Base-by-base conservation (phyloP, 108 stramenopile species). In the Hondaea fermentalgiana region DNA sequence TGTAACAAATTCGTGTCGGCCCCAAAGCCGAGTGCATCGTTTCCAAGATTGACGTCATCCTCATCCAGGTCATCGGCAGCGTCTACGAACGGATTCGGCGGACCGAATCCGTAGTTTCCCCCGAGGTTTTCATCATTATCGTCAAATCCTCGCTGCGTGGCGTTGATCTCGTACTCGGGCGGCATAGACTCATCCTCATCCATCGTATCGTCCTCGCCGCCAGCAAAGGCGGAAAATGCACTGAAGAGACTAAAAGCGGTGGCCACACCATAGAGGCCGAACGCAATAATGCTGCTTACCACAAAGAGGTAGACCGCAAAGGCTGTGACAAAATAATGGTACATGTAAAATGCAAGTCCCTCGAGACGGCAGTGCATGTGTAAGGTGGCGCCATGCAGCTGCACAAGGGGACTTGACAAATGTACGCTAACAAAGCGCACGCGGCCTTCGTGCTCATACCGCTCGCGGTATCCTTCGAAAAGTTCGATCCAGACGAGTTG, bases 241-340 rank as follows among this genome's bases (percentile, higher is more conserved):
- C 21, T 16, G 3, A 83, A 83, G 51, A 83, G 76, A 45, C 49
- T 83, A 53, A 83, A 83, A 12, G 76, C 76, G n/a, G 76, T 53
- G 3, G 76, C 76, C 45, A 83, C 23, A 1, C 76, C 76, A 28
- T 53, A 83, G 49, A 83, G 6, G 0, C 64, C 64, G 25, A 69
- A 69, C 0, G 64, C 64, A 8, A 69, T 17, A 10, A 42, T 3
- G 42, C 64, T 42, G 19, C 23, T 25, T 6, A 83, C 51, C 3
- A 23, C 49, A 53, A 83, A 83, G n/a, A 83, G n/a, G n/a, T 53
- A 83, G 45, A 83, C 51, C 76, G 51, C 45, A 83, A 83, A 83
- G 25, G 76, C 12, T 6, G 76, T 53, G 6, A 53, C 45, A 12
- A 53, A 53, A 12, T 53, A 83, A 28, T 83, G 76, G 23, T 83